Percentiles rank a stretch among this genome's conserved stretches.
phyloP scores from a whole-genome alignment of 306 rosid genomes.

The Potentilla sterilis region DNA sequence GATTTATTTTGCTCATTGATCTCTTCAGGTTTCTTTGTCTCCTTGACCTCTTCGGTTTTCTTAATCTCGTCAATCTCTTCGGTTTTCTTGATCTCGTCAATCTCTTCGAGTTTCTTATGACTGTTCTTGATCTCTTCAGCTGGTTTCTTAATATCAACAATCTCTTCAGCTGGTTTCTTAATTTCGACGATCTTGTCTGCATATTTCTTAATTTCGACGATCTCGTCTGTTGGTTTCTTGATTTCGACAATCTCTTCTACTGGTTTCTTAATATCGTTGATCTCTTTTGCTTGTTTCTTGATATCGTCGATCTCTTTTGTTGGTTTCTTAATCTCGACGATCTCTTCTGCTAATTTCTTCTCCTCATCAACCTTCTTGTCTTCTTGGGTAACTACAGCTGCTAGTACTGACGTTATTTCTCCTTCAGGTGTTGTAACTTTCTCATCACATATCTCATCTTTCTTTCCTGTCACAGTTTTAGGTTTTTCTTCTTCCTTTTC shows the following conservation, averaged over 20 bases:
- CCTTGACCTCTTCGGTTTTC: not conserved
- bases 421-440: conserved; percentile 7
- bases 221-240: not conserved
- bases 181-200: not conserved
- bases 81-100: not conserved
- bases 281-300: not conserved
- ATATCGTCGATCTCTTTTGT: not conserved
- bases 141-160: not conserved
- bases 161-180: not conserved
- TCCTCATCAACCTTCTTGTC: not conserved
- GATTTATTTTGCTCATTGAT: not conserved
- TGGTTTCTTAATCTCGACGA: not conserved
- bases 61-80: not conserved
- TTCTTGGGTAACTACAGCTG: conserved; percentile 12
- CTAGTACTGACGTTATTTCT: not conserved
- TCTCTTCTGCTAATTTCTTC: not conserved
- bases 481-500: conserved; percentile 16
- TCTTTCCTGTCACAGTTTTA: not conserved
- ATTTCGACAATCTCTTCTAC: not conserved
- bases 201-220: not conserved
- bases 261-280: not conserved
- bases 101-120: not conserved
- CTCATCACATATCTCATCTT: conserved; percentile 3
- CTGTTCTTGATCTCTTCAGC: not conserved
- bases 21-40: not conserved